Percentiles rank a stretch among this genome's conserved stretches.
Conservation (phyloP, 306 rosid genomes). For the Acacia melanoxylon region DNA sequence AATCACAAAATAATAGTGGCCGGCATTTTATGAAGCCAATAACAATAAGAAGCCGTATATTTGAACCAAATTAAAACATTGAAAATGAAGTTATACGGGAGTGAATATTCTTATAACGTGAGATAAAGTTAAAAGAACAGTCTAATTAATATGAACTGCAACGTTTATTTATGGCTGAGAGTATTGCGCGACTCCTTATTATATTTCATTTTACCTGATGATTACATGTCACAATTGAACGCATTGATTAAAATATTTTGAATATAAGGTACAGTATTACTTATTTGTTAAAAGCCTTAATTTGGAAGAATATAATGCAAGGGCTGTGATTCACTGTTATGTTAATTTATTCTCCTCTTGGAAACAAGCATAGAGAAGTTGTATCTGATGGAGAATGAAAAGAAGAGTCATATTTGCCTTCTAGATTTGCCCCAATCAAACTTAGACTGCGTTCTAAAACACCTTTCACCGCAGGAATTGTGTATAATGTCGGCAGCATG, state of each 20-base stretch:
- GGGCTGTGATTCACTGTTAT: not conserved
- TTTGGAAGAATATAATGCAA: not conserved
- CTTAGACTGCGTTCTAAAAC: conserved; percentile 58
- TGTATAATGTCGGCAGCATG: conserved; percentile 55
- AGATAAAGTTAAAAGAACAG: not conserved
- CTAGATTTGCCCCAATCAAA: conserved; percentile 66
- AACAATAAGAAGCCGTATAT: not conserved
- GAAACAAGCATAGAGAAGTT: not conserved
- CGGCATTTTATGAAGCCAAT: not conserved
- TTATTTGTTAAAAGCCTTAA: not conserved
- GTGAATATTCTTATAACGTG: not conserved
- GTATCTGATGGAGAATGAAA: conserved; percentile 34
- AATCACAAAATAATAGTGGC: not conserved
- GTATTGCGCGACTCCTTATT: not conserved
- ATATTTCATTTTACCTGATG: not conserved
- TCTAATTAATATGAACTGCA: not conserved
- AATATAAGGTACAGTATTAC: not conserved
- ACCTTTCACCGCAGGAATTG: conserved; percentile 62
- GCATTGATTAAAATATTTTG: not conserved
- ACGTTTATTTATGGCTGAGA: not conserved
- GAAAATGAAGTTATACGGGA: too few species aligned
- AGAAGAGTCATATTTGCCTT: conserved; percentile 31
- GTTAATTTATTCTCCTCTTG: not conserved
- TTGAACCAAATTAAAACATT: too few species aligned
- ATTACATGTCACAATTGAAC: not conserved